Evolutionary conservation across 345 rosid species (phyloP), one percentile per base, ranked within the genome.

Genomic region (Corchorus olitorius): DNA sequence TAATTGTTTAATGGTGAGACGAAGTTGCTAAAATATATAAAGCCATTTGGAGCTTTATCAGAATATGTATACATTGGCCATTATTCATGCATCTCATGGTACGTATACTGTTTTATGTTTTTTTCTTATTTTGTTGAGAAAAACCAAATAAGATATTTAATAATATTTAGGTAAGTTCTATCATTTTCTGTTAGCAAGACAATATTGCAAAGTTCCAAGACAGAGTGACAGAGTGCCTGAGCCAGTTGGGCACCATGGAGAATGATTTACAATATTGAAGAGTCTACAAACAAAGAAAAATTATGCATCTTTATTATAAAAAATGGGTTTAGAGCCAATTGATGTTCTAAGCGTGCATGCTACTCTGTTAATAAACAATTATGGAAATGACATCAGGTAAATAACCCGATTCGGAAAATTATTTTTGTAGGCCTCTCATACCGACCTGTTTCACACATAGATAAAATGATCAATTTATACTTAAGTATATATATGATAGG

Each of bases 261-360:
- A 34, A 58, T 3, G 61, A 45, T 61, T 50, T 13, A 43, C n/a
- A n/a, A n/a, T n/a, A n/a, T n/a, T n/a, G n/a, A n/a, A n/a, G n/a
- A n/a, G n/a, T n/a, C 64, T 16, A 19, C 13, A 15, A 35, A 17
- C 1, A 56, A 39, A 74, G 12, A 27, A 27, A 14, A 6, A 46
- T 22, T 72, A 17, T 72, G 54, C 22, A 49, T 20, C 35, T 27
- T 34, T 9, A 48, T 64, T 43, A 67, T 49, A 27, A 27, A 35
- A 39, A 8, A 54, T 27, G 27, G 27, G 27, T 27, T 27, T 33
- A 34, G 4, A 50, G 43, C 75, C 60, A 62, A 16, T 34, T 17
- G 74, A 52, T 68, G 76, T 35, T 27, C 72, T 62, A 77, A 56
- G 62, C 79, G 0, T 5, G 78, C 77, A 72, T 67, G 81, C 76